These are phyloP conservation scores for Podospora comata DNA, from an alignment of 495 filamentous ascomycete genomes.

Conservation along the genomic window DNA sequence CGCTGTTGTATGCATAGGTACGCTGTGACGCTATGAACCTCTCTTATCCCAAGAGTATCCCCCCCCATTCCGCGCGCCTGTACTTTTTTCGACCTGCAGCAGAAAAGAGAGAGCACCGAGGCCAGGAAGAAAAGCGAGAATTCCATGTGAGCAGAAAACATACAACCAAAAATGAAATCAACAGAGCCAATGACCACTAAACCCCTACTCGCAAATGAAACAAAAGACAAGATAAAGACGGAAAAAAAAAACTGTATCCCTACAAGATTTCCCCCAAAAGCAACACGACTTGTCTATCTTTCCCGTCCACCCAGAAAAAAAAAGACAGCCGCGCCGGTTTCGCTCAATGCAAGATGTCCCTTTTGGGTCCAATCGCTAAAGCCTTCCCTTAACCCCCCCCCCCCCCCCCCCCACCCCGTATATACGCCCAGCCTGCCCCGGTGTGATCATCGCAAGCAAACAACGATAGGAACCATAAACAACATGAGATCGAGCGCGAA, in stretches of 20 bases:
- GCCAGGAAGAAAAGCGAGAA: background rate
- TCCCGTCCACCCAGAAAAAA: background rate
- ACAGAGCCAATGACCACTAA: background rate
- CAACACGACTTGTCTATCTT: background rate
- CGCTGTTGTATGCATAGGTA: background rate
- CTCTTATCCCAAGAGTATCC: background rate
- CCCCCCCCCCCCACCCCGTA: background rate
- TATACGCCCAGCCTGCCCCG: constrained; percentile 2
- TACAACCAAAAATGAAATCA: background rate
- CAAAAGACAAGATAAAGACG: constrained; percentile 9
- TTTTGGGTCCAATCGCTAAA: background rate
- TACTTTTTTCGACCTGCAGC: background rate
- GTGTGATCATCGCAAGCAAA: constrained; percentile 2
- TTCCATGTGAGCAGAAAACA: background rate
- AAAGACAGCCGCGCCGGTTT: background rate
- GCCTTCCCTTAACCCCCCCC: background rate
- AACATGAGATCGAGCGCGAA: constrained; percentile 1
- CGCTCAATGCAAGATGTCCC: background rate
- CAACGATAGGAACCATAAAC: background rate
- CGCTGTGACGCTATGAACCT: background rate
- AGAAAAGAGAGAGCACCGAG: constrained; percentile 2
- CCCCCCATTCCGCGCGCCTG: background rate
- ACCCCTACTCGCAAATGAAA: constrained; percentile 9
- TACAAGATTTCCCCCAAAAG: constrained; percentile 21
- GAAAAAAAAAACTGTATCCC: constrained; percentile 19